Evolutionary conservation across 208 protist genomes (phyloP), one percentile per base, ranked within the genome.

Genomic region (Trypanosoma caninum): DNA sequence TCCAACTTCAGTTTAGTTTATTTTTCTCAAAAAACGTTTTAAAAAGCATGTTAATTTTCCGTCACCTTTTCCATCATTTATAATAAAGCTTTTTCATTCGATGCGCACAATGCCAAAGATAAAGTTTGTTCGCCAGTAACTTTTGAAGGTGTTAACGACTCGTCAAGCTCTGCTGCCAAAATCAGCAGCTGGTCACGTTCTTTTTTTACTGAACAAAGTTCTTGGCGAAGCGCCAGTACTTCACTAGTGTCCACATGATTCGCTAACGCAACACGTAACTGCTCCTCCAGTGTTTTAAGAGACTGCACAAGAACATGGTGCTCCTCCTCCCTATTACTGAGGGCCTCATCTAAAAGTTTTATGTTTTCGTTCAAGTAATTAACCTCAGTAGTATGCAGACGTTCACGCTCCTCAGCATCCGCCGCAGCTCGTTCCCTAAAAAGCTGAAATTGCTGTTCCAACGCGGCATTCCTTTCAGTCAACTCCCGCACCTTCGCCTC

Each of bases 261-360:
- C 35, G 40, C 6, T 25, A 22, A 41, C 53, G 48, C 47, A 40
- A 31, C 20, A 27, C 62, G 42, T 13, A 91, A 69, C 65, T 91
- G 84, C 35, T 65, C 59, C 46, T 86, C 81, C 63, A 91, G 74
- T 72, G 81, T 78, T 54, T 83, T 87, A 18, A 91, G 58, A 16
- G 80, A 80, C 30, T 82, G 57, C 31, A 74, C 76, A 9, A 91
- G 60, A 35, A 80, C 59, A 59, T 74, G 64, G 20, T 80, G 84
- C 52, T 91, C 80, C 52, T 91, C 84, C 33, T 91, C 78, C 54
- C 87, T 84, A 3, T 67, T 63, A 23, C 13, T 33, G 13, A 91
- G 74, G 13, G 84, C 79, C 35, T 84, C 80, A 62, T 91, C 80
- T 16, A 91, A 62, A 25, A 91, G 45, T 27, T 33, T 53, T 47